A percentile compares a stretch with the other conserved stretches of the same genome.
These are phyloP conservation scores for Bruguiera gymnorhiza DNA, from an alignment of 345 rosid species.

Conservation along the genomic window DNA sequence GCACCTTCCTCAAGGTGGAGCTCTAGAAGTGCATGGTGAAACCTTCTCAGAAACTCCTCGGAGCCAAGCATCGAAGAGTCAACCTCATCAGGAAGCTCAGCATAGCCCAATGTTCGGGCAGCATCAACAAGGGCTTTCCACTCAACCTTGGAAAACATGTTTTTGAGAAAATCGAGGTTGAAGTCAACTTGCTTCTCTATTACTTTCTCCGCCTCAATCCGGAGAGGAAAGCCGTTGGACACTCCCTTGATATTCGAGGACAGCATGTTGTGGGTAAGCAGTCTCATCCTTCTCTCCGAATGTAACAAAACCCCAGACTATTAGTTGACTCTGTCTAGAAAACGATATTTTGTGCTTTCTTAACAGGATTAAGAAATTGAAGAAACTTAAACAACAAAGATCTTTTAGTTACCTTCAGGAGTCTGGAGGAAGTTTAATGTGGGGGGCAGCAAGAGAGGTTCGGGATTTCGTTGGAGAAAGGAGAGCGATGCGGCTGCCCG, in stretches of 20 bases:
- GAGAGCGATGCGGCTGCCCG: too few species aligned
- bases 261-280: constrained; percentile 84
- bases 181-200: constrained; percentile 65
- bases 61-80: constrained; percentile 53
- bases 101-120: constrained; percentile 60
- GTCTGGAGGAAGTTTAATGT: too few species aligned
- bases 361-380: too few species aligned
- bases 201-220: constrained; percentile 60
- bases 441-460: too few species aligned
- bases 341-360: too few species aligned
- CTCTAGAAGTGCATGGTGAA: constrained; percentile 87
- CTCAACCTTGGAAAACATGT: constrained; percentile 69
- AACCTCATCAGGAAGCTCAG: constrained; percentile 60
- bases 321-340: background rate
- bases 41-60: constrained; percentile 60
- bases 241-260: constrained; percentile 91
- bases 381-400: too few species aligned
- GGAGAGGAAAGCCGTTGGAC: constrained; percentile 68
- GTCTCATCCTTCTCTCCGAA: constrained; percentile 43
- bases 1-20: constrained; percentile 89
- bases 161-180: constrained; percentile 63
- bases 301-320: background rate
- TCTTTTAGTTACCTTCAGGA: too few species aligned
- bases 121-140: constrained; percentile 79
- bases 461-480: too few species aligned